A percentile compares a stretch with the other conserved stretches of the same genome.
phyloP scores from a whole-genome alignment of 2,329 filamentous ascomycete genomes.

The Fusarium ramigenum region DNA sequence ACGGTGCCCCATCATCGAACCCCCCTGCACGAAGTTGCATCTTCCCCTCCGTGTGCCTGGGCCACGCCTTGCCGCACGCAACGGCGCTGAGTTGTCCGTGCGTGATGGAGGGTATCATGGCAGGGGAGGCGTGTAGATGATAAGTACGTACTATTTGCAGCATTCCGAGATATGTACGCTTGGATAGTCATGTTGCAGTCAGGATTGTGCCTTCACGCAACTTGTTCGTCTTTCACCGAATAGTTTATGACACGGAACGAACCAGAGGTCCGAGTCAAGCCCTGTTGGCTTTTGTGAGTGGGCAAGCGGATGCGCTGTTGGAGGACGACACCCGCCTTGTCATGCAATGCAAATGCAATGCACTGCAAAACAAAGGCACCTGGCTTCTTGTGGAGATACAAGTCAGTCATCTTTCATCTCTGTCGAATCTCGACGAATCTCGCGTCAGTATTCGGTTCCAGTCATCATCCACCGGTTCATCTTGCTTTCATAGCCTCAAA shows the following conservation, averaged over 20 bases:
- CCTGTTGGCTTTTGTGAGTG: conserved; percentile 20
- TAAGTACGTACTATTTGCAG: conserved; percentile 3
- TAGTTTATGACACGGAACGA: neutral
- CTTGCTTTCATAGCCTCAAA: conserved; percentile 25
- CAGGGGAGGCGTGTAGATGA: conserved; percentile 31
- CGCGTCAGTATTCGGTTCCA: conserved; percentile 18
- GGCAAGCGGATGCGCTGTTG: conserved; percentile 24
- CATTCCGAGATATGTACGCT: conserved; percentile 28
- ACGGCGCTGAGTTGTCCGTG: conserved; percentile 46
- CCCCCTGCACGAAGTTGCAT: conserved; percentile 33
- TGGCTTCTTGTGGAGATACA: conserved; percentile 24
- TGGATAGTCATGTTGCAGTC: conserved; percentile 24
- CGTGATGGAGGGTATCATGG: conserved; percentile 44
- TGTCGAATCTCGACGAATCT: conserved; percentile 34
- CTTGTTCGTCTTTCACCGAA: conserved; percentile 14
- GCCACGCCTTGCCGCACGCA: conserved; percentile 35
- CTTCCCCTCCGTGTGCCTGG: conserved; percentile 37
- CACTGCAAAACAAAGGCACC: conserved; percentile 21
- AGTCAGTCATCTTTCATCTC: conserved; percentile 14
- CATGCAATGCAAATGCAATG: conserved; percentile 38
- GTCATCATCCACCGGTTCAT: conserved; percentile 26
- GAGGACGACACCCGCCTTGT: conserved; percentile 28
- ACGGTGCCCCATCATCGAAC: conserved; percentile 56
- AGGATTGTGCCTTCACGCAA: conserved; percentile 1
- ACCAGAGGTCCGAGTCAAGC: neutral